Percentiles rank a stretch among this genome's conserved stretches.
phyloP scores from a whole-genome alignment of 768 basidiomycete species.

The Podaxis pistillaris region DNA sequence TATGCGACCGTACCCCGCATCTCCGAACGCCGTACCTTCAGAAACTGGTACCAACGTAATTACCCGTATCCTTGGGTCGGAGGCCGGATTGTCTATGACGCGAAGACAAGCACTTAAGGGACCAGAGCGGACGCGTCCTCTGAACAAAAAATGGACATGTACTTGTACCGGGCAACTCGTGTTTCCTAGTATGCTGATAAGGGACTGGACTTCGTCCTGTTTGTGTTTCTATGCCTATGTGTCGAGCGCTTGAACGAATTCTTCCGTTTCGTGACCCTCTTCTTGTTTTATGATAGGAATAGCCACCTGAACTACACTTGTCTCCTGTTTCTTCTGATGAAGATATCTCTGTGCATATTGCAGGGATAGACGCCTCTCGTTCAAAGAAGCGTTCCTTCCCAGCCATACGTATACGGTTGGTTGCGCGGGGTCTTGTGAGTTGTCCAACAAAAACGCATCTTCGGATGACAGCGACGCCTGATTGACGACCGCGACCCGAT shows the following conservation, averaged over 20 bases:
- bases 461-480: constrained; percentile 39
- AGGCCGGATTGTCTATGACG: constrained; percentile 57
- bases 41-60: constrained; percentile 92
- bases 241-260: constrained; percentile 36
- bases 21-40: constrained; percentile 68
- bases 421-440: constrained; percentile 28
- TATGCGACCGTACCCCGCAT: constrained; percentile 84
- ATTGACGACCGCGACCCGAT: constrained; percentile 28
- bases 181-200: background rate
- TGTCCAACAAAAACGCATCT: constrained; percentile 54
- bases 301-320: constrained; percentile 24
- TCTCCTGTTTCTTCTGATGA: constrained; percentile 33
- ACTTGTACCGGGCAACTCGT: background rate
- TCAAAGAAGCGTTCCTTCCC: constrained; percentile 45
- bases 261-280: constrained; percentile 51
- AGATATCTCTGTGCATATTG: constrained; percentile 59
- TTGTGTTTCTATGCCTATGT: background rate
- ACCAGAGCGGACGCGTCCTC: background rate
- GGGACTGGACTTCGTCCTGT: background rate
- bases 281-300: constrained; percentile 51
- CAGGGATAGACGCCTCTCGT: constrained; percentile 47
- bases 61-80: constrained; percentile 91
- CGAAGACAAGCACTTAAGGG: background rate
- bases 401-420: constrained; percentile 61
- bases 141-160: constrained; percentile 1